Evolutionary conservation across 2,329 filamentous ascomycete species (phyloP).

Genomic region (Aspergillus japonicus): DNA sequence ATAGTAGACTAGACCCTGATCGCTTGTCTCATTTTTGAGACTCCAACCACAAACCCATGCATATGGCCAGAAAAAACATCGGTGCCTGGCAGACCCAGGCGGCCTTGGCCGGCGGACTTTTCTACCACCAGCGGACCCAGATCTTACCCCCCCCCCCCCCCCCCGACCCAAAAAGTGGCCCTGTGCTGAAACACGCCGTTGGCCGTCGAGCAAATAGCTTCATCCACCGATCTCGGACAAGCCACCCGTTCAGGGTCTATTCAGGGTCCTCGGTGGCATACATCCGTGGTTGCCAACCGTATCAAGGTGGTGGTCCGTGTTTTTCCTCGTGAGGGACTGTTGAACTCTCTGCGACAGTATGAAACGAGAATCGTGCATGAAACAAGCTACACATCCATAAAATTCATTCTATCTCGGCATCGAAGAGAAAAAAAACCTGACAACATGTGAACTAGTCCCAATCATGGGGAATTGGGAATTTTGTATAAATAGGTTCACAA

Average conservation of each 20-base stretch:
- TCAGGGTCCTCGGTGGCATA: background rate
- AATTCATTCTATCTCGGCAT: background rate
- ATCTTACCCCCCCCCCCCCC: too few species aligned
- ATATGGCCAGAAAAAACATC: background rate
- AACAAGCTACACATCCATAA: background rate
- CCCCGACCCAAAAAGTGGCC: background rate
- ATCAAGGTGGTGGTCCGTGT: background rate
- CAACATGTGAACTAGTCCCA: background rate
- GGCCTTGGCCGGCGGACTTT: background rate
- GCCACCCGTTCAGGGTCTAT: background rate
- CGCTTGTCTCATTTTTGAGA: background rate
- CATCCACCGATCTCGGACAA: background rate
- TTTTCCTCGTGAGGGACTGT: background rate
- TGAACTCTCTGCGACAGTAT: background rate
- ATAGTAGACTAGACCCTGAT: background rate
- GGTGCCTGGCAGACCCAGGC: background rate
- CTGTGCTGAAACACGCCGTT: constrained; percentile 4
- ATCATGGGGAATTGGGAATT: background rate
- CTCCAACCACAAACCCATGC: background rate
- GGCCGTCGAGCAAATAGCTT: background rate
- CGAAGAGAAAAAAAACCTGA: background rate
- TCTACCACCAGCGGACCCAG: background rate
- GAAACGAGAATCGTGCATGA: background rate
- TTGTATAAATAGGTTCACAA: background rate
- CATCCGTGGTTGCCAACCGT: background rate